phyloP scores from a whole-genome alignment of 164 flowering plant species.

The Vitis rupestris region DNA sequence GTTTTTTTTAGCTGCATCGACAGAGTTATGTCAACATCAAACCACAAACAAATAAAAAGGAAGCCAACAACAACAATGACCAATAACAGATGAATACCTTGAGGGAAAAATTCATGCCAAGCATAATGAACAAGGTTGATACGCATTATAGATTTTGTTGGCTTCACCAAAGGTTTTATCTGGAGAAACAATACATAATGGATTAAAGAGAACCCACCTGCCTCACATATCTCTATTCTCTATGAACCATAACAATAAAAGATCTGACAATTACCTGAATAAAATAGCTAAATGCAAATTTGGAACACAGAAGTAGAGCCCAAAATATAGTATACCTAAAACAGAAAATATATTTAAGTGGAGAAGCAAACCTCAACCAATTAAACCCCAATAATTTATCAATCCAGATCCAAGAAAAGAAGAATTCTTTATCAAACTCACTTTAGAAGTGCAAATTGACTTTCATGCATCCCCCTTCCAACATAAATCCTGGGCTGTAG shows the following conservation, averaged over 20 bases:
- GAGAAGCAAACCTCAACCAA: neutral
- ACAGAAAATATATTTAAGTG: slow-evolving; percentile 9
- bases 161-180: slow-evolving; percentile 87
- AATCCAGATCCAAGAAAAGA: neutral
- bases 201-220: slow-evolving; percentile 1
- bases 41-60: neutral
- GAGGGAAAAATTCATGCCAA: slow-evolving; percentile 98
- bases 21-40: slow-evolving; percentile 14
- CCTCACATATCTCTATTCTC: neutral
- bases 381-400: neutral
- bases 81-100: slow-evolving; percentile 42
- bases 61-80: slow-evolving; percentile 5
- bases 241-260: slow-evolving; percentile 1
- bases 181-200: slow-evolving; percentile 23
- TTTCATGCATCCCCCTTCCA: slow-evolving; percentile 99
- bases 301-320: slow-evolving; percentile 72
- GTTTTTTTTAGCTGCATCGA: slow-evolving; percentile 68
- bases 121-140: slow-evolving; percentile 51
- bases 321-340: slow-evolving; percentile 90
- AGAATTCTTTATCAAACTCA: slow-evolving; percentile 36
- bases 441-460: slow-evolving; percentile 88
- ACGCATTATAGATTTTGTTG: slow-evolving; percentile 81
- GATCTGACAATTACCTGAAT: slow-evolving; percentile 47
- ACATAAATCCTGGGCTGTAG: slow-evolving; percentile 92
- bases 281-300: slow-evolving; percentile 78